Percentiles rank a stretch among this genome's conserved stretches.
phyloP scores from a whole-genome alignment of 2,329 filamentous ascomycete species.

The Aspergillus quadrilineatus region DNA sequence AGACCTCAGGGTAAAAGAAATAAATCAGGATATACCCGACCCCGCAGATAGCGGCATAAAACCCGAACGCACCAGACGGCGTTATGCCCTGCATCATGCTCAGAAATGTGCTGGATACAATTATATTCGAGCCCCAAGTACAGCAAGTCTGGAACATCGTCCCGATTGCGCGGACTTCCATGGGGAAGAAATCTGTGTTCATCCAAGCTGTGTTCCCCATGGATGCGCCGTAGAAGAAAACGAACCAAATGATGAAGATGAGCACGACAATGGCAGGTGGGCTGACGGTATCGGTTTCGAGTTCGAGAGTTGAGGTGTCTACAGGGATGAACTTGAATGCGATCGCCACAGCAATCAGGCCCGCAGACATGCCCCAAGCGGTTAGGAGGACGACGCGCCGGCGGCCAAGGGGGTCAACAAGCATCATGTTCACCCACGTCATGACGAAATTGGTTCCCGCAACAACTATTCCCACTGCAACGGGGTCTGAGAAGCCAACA shows the following conservation, averaged over 20 bases:
- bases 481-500: constrained; percentile 52
- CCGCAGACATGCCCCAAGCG: too few relatives aligned
- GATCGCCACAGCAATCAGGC: constrained; percentile 35
- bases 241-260: constrained; percentile 46
- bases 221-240: constrained; percentile 46
- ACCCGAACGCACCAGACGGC: constrained; percentile 51
- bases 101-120: constrained; percentile 13
- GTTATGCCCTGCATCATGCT: constrained; percentile 50
- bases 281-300: constrained; percentile 26
- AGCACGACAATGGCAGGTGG: constrained; percentile 40
- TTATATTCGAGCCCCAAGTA: constrained; percentile 26
- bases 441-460: constrained; percentile 46
- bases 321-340: constrained; percentile 51
- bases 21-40: not conserved
- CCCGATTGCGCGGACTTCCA: constrained; percentile 50
- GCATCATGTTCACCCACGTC: constrained; percentile 48
- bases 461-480: constrained; percentile 43
- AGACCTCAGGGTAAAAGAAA: not conserved
- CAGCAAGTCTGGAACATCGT: constrained; percentile 45
- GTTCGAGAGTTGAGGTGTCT: constrained; percentile 39
- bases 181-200: constrained; percentile 48
- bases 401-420: constrained; percentile 49
- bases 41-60: constrained; percentile 51
- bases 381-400: constrained; percentile 13
- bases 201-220: constrained; percentile 52